Evolutionary conservation across 257 asterid genomes (phyloP), one percentile per base, ranked within the genome.

Genomic region (Sherardia arvensis): DNA sequence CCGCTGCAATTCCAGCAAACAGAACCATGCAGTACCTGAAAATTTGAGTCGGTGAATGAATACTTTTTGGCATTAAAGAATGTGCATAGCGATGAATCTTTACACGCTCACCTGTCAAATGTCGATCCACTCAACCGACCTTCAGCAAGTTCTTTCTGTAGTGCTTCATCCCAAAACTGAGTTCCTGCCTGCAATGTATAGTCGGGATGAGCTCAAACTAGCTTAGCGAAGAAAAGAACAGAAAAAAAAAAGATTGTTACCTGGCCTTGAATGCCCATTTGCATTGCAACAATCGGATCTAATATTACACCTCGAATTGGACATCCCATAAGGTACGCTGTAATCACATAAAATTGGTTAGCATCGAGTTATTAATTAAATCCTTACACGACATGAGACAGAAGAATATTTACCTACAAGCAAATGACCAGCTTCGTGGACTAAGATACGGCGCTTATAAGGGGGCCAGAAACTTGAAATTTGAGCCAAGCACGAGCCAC

Each of bases 261-360:
- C 98, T 92, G 98, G 45, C 98, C 98, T 80, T 89, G 91, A 69
- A 92, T 92, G 66, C 97, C 96, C 97, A 89, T 89, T 75, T 89
- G 95, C 83, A 88, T 76, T 47, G 98, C 98, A 71, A 83, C 75
- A 38, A 92, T 79, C 57, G 98, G 97, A 70, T 87, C 95, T 69
- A 92, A 80, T 62, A 92, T 92, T 25, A 92, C 95, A 62, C 98
- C 97, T 26, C 98, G 87, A 61, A 92, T 83, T 51, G 98, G 98
- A 70, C 98, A 89, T 49, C 97, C 98, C 97, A 92, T 83, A 64
- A 92, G 79, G 79, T 92, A 92, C 28, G 98, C 98, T 92, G 91
- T 86, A 82, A 74, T 30, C 30, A 7, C 4, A 49, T 45, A 27
- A 29, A 54, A 25, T n/a, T 8, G 11, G 27, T 23, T 15, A 22